Evolutionary conservation across 345 rosid species (phyloP), one percentile per base, ranked within the genome.

Genomic region (Moricandia arvensis): DNA sequence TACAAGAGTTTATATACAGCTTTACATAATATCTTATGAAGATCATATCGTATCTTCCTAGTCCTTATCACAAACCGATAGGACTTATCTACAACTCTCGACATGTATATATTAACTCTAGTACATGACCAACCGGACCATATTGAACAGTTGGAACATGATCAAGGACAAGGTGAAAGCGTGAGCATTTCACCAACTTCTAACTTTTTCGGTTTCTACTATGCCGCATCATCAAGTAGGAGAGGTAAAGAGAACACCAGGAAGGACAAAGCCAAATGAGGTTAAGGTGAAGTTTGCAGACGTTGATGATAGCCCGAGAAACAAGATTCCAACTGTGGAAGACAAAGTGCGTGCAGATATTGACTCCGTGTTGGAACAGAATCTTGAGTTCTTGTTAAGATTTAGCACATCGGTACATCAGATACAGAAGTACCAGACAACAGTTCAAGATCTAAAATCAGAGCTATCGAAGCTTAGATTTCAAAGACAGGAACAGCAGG

Each of bases 331-430:
- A 68, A 69, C 89, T 10, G 80, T 85, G 4, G 91, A 89, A 79
- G 90, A 89, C 62, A 87, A 84, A 76, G 74, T 94, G 43, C 84
- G 97, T 4, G 68, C 76, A 4, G 87, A 84, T 18, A 94, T 94
- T 13, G 92, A 94, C 61, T 82, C 79, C 12, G 78, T 91, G 18
- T 83, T 94, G 71, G 98, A 94, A 79, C 97, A 92, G 75, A 94
- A 91, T 76, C 84, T 94, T 2, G 96, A 91, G 80, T 91, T 94
- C 84, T 94, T 97, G 98, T 75, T 94, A 80, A 89, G 97, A 71
- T 94, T 94, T 76, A 91, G 96, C 83, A 82, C 90, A 26, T 78
- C 91, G 0, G 82, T 89, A 47, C 96, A 94, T 78, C 96, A 89
- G 78, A 86, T 89, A 76, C 84, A 77, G 43, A 94, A 88, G 75